Evolutionary conservation across 164 flowering plant genomes (phyloP), one percentile per base, ranked within the genome.

Genomic region (Nymphaea thermarum): DNA sequence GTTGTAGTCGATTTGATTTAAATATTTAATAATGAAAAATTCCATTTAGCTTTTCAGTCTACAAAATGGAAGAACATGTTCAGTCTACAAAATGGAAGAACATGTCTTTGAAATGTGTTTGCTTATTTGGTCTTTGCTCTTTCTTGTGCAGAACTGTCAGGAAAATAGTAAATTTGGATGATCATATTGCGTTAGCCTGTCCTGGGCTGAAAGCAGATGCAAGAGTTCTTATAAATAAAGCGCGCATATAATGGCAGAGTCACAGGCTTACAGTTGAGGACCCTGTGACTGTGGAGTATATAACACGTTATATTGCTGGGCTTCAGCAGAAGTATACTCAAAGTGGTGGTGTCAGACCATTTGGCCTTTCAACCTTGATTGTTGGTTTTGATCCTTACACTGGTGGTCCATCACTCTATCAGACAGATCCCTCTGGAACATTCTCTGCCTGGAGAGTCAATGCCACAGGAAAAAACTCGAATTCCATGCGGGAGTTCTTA

Each of bases 171-270:
- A 88, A 80, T 67, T 81, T 94, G 66, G 99, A 94, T 76, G 63
- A 86, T 76, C 99, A 94, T 80, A 86, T 94, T 81, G 99, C 96
- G 2, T 75, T 94, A 71, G 96, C 93, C 15, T 91, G 99, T 84
- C 96, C 99, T 69, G 99, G 99, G 59, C 85, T 94, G 63, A 94
- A 94, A 72, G 99, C 99, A 59, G 98, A 94, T 85, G 99, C 96
- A 0, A 89, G 99, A 45, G 96, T 94, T 42, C 70, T 94, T 63
- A 83, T 94, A n/a, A 94, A 94, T 77, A 86, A 73, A 73, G 98
- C 99, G 44, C 79, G 96, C 4, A 87, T 91, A 70, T 98, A 91
- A 71, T 91, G 99, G 69, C 99, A 94, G 74, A 94, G 99, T 73
- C 96, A 94, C 73, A 87, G 84, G 77, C 96, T 94, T 61, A 91